Conservation (phyloP, 805 yeast species). For the Aciculoconidium aculeatum region DNA sequence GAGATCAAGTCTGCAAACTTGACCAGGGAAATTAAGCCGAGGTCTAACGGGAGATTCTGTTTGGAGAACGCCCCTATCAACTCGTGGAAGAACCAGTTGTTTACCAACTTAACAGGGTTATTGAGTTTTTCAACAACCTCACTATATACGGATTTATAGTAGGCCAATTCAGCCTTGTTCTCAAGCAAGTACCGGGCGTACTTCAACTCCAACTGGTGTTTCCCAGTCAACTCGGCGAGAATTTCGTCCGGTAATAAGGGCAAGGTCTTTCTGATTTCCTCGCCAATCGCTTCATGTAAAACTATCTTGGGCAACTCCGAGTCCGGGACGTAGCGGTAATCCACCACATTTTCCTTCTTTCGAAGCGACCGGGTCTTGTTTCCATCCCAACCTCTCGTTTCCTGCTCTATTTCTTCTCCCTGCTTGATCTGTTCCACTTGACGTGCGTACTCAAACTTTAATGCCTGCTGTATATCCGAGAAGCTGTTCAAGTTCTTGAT, state of each 20-base stretch:
- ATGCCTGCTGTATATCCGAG: conserved; percentile 71
- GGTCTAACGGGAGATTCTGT: conserved; percentile 32
- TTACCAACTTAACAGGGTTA: conserved; percentile 36
- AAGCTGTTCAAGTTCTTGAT: conserved; percentile 85
- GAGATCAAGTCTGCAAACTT: conserved; percentile 51
- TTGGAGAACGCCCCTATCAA: conserved; percentile 64
- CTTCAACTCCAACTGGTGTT: conserved; percentile 56
- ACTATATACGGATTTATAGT: conserved; percentile 43
- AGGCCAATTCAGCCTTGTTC: conserved; percentile 42
- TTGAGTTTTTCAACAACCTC: conserved; percentile 13
- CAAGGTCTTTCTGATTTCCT: conserved; percentile 34
- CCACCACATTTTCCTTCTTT: conserved; percentile 74
- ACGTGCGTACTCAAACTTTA: conserved; percentile 64
- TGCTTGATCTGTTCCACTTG: conserved; percentile 50
- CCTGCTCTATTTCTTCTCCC: conserved; percentile 32
- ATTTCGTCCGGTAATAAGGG: conserved; percentile 63
- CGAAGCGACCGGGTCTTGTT: conserved; percentile 59
- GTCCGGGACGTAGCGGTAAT: conserved; percentile 93
- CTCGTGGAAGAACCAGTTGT: conserved; percentile 82
- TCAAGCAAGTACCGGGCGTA: conserved; percentile 70
- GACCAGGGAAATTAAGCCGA: conserved; percentile 25
- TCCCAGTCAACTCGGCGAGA: conserved; percentile 39
- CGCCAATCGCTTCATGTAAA: conserved; percentile 39
- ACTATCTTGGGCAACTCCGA: conserved; percentile 69
- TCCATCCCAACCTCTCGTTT: conserved; percentile 95